These are phyloP conservation scores for Schizophyllum amplum DNA, from an alignment of 1,284 basidiomycete genomes.

Conservation along the genomic window DNA sequence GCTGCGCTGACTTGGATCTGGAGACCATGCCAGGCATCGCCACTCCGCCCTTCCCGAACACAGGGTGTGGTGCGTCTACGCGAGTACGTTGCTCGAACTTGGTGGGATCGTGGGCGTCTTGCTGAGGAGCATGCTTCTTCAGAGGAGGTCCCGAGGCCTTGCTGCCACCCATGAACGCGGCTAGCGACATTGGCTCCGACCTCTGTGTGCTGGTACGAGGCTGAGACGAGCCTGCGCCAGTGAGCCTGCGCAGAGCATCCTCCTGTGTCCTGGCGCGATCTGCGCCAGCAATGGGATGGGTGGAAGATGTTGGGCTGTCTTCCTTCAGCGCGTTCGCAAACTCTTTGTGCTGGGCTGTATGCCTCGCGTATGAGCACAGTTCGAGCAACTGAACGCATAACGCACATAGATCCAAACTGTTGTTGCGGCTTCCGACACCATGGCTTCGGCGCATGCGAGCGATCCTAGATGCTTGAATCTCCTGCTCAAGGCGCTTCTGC, in stretches of 20 bases:
- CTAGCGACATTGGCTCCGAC: conserved; percentile 54
- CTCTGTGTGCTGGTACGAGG: conserved; percentile 14
- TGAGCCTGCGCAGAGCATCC: conserved; percentile 37
- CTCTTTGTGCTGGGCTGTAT: conserved; percentile 10
- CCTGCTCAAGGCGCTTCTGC: conserved; percentile 63
- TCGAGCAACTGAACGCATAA: conserved; percentile 9
- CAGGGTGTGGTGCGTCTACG: conserved; percentile 50
- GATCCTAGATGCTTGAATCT: conserved; percentile 62
- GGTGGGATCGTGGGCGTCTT: conserved; percentile 54
- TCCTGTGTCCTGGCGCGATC: conserved; percentile 36
- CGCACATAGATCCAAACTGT: conserved; percentile 40
- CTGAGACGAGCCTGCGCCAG: conserved; percentile 14
- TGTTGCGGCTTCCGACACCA: conserved; percentile 32
- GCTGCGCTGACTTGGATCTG: conserved; percentile 16
- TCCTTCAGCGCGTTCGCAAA: conserved; percentile 12
- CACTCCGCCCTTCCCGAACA: conserved; percentile 65
- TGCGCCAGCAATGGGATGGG: conserved; percentile 20
- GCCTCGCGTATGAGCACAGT: conserved; percentile 4
- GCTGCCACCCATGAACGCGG: conserved; percentile 66
- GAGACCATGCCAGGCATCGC: conserved; percentile 63
- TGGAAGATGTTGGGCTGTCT: conserved; percentile 16
- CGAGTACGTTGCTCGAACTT: conserved; percentile 56
- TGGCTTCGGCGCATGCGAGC: conserved; percentile 57
- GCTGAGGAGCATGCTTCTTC: conserved; percentile 62
- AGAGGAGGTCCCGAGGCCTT: conserved; percentile 62